Base-by-base conservation (phyloP, 176 grass and related monocot genomes). In the Dendrocalamus sinicus region DNA sequence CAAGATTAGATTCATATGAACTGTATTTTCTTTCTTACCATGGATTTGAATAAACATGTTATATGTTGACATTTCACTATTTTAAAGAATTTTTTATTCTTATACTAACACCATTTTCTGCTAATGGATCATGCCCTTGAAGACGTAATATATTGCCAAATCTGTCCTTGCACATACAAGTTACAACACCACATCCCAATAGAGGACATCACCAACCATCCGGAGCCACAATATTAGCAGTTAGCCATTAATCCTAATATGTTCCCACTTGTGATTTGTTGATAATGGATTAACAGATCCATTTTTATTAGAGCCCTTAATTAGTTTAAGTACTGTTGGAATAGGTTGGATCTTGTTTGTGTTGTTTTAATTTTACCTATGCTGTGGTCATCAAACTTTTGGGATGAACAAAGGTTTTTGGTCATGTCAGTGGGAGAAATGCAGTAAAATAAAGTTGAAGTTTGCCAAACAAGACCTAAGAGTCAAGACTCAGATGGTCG, bases 151-250 rank as follows among this genome's bases (percentile, higher is more conserved):
- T 7, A 75, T 7, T 79, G 9, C 28, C n/a, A 79, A 64, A 64
- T 65, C 28, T 19, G 15, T 52, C 67, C 26, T 68, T 20, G 8
- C 45, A 64, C 67, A 64, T 63, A 43, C 65, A 78, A n/a, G 22
- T 80, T 63, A 43, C 65, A 78, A n/a, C 30, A 40, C 20, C 28
- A 64, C 48, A 80, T 80, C 7, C 32, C 58, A 80, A 55, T 78
- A 44, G 46, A 30, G 23, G 26, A 20, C 76, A 79, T 79, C 17
- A 19, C 40, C 60, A 64, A 64, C 59, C 59, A 20, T 79, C 41
- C 9, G 9, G 46, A 48, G 4, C 7, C 46, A 81, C 59, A 70
- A 24, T 46, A 45, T 28, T 55, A 55, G 44, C 28, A 73, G 14
- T 66, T 87, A 67, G 14, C 23, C n/a, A 44, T 23, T 58, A 39